Conservation (phyloP, 202 grass and related monocot species). For the Saccharum hybrid region DNA sequence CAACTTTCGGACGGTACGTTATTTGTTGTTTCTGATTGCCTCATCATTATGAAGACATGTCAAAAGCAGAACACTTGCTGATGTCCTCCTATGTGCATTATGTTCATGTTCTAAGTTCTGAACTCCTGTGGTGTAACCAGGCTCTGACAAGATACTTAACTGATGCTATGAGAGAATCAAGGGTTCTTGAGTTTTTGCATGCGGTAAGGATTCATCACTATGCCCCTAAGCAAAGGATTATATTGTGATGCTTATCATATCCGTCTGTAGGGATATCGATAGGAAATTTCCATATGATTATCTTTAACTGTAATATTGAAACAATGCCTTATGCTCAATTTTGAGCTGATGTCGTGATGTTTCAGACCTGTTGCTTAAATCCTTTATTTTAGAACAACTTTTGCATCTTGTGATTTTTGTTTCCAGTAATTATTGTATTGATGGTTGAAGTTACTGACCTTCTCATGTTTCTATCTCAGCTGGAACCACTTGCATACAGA, state of each 20-base stretch:
- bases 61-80: constrained; percentile 17
- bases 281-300: not conserved
- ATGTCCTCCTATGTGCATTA: constrained; percentile 18
- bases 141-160: constrained; percentile 73
- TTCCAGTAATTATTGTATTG: not conserved
- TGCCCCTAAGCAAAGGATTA: constrained; percentile 10
- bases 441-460: constrained; percentile 35
- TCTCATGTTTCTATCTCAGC: constrained; percentile 51
- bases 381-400: not conserved
- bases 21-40: constrained; percentile 35
- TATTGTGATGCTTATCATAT: not conserved
- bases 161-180: constrained; percentile 91
- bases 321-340: not conserved
- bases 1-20: constrained; percentile 80
- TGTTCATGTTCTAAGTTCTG: constrained; percentile 23
- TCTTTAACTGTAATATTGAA: constrained; percentile 19
- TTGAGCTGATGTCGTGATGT: not conserved
- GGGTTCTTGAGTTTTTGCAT: constrained; percentile 86
- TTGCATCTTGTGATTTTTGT: constrained; percentile 21
- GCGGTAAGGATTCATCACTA: constrained; percentile 53
- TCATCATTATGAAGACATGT: constrained; percentile 38
- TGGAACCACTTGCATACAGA: constrained; percentile 89
- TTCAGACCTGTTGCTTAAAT: not conserved
- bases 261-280: not conserved
- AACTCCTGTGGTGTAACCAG: constrained; percentile 56